Percentiles rank a stretch among this genome's conserved stretches.
Evolutionary conservation across 2,329 filamentous ascomycete species (phyloP).

Genomic region (Penicillium brasilianum): DNA sequence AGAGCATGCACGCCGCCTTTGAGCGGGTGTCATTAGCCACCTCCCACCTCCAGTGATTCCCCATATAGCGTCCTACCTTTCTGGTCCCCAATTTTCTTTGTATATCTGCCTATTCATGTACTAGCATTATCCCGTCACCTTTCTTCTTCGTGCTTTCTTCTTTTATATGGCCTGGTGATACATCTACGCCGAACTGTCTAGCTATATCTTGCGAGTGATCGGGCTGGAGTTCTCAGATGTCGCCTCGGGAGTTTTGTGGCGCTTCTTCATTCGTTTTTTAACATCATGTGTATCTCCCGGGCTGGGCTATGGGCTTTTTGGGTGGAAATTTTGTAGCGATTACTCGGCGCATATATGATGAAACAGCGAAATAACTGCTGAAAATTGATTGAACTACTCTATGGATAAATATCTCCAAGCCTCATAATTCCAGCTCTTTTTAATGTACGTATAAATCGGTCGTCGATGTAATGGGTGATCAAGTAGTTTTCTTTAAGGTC

Average conservation of each 20-base stretch:
- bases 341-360: slow-evolving; percentile 24
- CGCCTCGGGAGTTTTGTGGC: slow-evolving; percentile 27
- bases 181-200: slow-evolving; percentile 16
- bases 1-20: slow-evolving; percentile 50
- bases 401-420: too few relatives aligned
- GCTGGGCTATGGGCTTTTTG: slow-evolving; percentile 19
- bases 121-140: slow-evolving; percentile 12
- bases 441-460: background rate
- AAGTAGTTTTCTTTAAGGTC: background rate
- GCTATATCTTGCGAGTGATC: slow-evolving; percentile 21
- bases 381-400: slow-evolving; percentile 23
- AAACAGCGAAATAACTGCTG: slow-evolving; percentile 26
- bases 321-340: slow-evolving; percentile 26
- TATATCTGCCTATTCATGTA: slow-evolving; percentile 27
- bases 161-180: slow-evolving; percentile 29
- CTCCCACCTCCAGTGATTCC: slow-evolving; percentile 47
- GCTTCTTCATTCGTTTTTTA: slow-evolving; percentile 20
- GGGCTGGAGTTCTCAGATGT: slow-evolving; percentile 13
- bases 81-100: slow-evolving; percentile 25
- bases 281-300: slow-evolving; percentile 24
- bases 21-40: slow-evolving; percentile 48
- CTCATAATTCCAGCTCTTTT: background rate
- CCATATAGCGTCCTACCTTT: slow-evolving; percentile 32
- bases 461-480: background rate
- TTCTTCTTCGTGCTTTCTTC: slow-evolving; percentile 1